Evolutionary conservation across 2,329 filamentous ascomycete species (phyloP).

Genomic region (Cordyceps militaris): DNA sequence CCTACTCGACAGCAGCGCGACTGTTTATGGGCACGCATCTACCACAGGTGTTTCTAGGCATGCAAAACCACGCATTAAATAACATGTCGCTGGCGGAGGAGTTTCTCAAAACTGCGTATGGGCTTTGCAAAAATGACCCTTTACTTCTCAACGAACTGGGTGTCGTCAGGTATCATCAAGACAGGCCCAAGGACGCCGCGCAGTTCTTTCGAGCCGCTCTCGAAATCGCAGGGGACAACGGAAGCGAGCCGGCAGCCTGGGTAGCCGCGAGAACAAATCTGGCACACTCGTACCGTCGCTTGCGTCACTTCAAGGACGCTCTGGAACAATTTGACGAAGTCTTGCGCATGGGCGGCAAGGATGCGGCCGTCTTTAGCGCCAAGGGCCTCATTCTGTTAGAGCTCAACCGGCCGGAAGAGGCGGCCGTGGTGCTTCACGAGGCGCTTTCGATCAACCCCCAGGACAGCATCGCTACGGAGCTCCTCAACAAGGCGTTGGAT

Average conservation of each 20-base stretch:
- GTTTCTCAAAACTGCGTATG: conserved; percentile 84
- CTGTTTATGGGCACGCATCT: conserved; percentile 96
- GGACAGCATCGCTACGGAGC: conserved; percentile 72
- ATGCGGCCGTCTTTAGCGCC: conserved; percentile 69
- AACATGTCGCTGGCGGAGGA: conserved; percentile 92
- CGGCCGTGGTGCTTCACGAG: conserved; percentile 76
- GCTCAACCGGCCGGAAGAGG: conserved; percentile 65
- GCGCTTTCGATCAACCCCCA: conserved; percentile 72
- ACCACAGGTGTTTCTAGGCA: conserved; percentile 90
- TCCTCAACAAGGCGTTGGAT: conserved; percentile 64
- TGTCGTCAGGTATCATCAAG: conserved; percentile 90
- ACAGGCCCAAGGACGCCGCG: conserved; percentile 66
- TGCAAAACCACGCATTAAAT: conserved; percentile 95
- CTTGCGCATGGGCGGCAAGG: conserved; percentile 71
- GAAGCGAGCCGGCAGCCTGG: conserved; percentile 76
- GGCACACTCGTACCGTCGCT: conserved; percentile 75
- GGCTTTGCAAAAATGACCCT: conserved; percentile 76
- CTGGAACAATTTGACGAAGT: conserved; percentile 82
- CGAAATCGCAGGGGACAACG: conserved; percentile 68
- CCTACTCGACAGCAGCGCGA: conserved; percentile 90
- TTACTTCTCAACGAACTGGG: conserved; percentile 92
- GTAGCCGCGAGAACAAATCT: conserved; percentile 81
- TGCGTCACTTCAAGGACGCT: conserved; percentile 62
- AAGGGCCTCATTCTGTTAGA: conserved; percentile 83
- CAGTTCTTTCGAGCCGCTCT: conserved; percentile 73